Base-by-base conservation (phyloP, 78 protist species). In the Polysphondylium violaceum region DNA sequence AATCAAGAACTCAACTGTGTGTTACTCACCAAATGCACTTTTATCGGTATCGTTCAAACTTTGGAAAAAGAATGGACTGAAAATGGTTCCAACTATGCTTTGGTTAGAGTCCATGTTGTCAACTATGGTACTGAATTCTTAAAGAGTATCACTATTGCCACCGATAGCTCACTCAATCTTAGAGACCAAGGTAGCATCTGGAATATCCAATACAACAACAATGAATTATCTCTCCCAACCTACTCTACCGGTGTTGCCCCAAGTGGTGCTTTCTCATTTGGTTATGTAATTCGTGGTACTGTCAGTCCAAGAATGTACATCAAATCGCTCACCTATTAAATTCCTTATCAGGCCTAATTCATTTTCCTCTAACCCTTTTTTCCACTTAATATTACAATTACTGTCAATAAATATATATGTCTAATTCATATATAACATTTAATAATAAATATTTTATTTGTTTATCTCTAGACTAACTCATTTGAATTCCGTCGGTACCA, bases 51-150 rank as follows among this genome's bases (percentile, higher is more conserved):
- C 19, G 74, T 65, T 9, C 74, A 65, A 38, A 65, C 74, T 9
- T 40, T 65, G 35, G 74, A 65, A 38, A 31, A 40, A 12, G 16
- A 23, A 5, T 65, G 74, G 74, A 25, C 5, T n/a, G 74, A 65
- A 40, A 65, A 38, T 65, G 74, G 50, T n/a, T 12, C 6, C 3
- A 12, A 12, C 16, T 65, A 35, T 25, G 17, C 74, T 2, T 14
- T 65, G 19, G 12, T n/a, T 40, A 31, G 74, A 35, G 74, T 65
- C 40, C 74, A 65, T 38, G 2, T 65, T 65, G 41, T 65, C 14
- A 65, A 65, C 51, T 65, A 65, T 38, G 41, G 63, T 17, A 17
- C 8, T n/a, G 7, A 14, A n/a, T 4, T 4, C 8, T n/a, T 56
- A 4, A 56, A 31, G 6, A n/a, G 16, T n/a, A 16, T 65, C 25